phyloP scores from a whole-genome alignment of 495 filamentous ascomycete genomes.

The Penicillium atrosanguineum region DNA sequence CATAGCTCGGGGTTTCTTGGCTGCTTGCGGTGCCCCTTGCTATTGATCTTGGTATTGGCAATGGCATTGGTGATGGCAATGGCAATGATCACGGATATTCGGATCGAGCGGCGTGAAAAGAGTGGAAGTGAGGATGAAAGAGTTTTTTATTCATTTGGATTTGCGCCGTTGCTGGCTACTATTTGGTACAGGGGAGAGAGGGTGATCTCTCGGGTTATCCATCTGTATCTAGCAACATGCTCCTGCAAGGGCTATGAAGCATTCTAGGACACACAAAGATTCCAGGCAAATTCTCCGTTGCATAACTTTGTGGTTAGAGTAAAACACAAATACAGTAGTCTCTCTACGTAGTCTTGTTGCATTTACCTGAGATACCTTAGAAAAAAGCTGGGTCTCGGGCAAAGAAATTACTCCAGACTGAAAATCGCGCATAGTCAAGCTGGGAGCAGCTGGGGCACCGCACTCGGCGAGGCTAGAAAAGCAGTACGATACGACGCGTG shows the following conservation, averaged over 20 bases:
- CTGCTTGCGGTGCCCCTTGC: slow-evolving; percentile 24
- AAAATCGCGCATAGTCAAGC: slow-evolving; percentile 36
- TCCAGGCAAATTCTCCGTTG: neutral
- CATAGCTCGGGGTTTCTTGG: slow-evolving; percentile 13
- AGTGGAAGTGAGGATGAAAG: neutral
- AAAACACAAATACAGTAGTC: neutral
- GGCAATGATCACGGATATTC: no score
- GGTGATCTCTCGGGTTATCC: slow-evolving; percentile 11
- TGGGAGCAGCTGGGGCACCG: slow-evolving; percentile 15
- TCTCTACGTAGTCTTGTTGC: neutral
- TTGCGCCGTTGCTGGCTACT: neutral
- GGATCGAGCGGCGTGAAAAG: neutral
- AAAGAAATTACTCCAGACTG: slow-evolving; percentile 2
- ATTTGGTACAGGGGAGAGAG: slow-evolving; percentile 7
- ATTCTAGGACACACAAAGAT: slow-evolving; percentile 1
- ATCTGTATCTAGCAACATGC: slow-evolving; percentile 17
- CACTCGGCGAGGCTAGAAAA: slow-evolving; percentile 17
- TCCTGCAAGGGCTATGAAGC: slow-evolving; percentile 22
- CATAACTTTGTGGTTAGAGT: neutral
- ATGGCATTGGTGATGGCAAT: no score
- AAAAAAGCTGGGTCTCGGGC: neutral
- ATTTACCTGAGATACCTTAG: neutral
- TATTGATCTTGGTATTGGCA: slow-evolving; percentile 2
- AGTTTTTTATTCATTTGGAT: neutral
- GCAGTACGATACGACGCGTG: slow-evolving; percentile 10